Base-by-base conservation (phyloP, 495 filamentous ascomycete genomes). In the Lasiosphaeria hispida region DNA sequence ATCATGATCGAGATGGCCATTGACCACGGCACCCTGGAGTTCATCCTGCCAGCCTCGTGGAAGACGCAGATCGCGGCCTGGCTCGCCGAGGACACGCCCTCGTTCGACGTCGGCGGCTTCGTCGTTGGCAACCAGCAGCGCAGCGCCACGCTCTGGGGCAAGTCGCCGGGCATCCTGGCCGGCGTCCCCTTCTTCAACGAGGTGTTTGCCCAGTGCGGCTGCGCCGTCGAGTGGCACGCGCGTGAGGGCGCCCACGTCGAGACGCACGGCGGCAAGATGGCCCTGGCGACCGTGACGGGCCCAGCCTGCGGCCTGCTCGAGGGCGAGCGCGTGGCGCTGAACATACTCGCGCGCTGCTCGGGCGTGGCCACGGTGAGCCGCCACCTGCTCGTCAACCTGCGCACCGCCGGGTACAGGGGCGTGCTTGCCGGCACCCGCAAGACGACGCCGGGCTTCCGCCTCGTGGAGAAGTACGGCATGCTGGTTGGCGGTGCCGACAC, bases 391-490 rank as follows among this genome's bases (percentile, higher is more conserved):
- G 64, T 76, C 35, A 76, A 78, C 48, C 69, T 85, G 58, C 73
- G 82, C 35, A 72, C 71, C 43, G 82, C 79, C 4, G 91, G 92
- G 11, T 96, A 92, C 78, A 73, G 75, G 49, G 90, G 91, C 38
- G 87, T 82, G n/a, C 74, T 98, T n/a, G 91, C 93, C 0, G 94
- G 94, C 36, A 98, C 94, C 14, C 80, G 94, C 60, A 98, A 98
- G 77, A 97, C 95, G 3, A 98, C 94, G 1, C 94, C 94, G 0
- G 94, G 95, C 0, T 97, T 97, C 74, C 82, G 94, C 3, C 76
- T 98, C 8, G 92, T 97, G 2, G 94, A 98, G 78, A 98, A 98
- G 77, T 98, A 97, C 70, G 94, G 90, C 49, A 96, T 98, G 85
- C 75, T 96, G 11, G 86, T 96, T 11, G 94, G 92, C 15, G 95